Evolutionary conservation across 208 protist species (phyloP).

Genomic region (Phytomonas francai): DNA sequence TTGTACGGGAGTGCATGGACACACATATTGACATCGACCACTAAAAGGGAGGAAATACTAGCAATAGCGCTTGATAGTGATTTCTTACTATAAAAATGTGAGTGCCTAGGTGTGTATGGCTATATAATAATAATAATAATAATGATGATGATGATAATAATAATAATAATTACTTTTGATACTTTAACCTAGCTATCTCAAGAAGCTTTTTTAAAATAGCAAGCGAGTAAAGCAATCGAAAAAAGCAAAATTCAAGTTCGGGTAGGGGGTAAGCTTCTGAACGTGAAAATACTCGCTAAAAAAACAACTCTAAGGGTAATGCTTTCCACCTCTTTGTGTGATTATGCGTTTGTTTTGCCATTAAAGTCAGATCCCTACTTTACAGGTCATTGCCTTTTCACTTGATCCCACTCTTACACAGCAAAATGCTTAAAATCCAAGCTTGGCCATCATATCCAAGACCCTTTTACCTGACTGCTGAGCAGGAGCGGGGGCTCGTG

Average conservation of each 20-base stretch:
- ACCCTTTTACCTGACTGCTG: slow-evolving; percentile 15
- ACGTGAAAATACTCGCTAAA: not conserved
- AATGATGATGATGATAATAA: too few relatives aligned
- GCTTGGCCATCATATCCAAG: slow-evolving; percentile 36
- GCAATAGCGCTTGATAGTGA: not conserved
- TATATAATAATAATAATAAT: too few relatives aligned
- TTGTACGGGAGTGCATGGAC: slow-evolving; percentile 60
- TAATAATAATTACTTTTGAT: slow-evolving; percentile 1
- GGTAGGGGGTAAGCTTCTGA: not conserved
- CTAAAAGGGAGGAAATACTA: not conserved
- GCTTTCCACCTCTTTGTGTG: slow-evolving; percentile 4
- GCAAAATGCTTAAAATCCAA: slow-evolving; percentile 23
- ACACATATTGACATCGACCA: slow-evolving; percentile 34
- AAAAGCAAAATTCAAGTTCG: slow-evolving; percentile 2
- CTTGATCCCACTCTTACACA: not conserved
- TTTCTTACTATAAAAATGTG: not conserved
- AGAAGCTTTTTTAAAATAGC: not conserved
- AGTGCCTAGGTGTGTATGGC: not conserved
- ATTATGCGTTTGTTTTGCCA: not conserved
- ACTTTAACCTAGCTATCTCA: not conserved
- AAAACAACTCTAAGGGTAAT: not conserved
- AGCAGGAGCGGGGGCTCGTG: too few relatives aligned
- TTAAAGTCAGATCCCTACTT: slow-evolving; percentile 7
- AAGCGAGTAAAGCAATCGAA: slow-evolving; percentile 5
- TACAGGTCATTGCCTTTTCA: not conserved